These are phyloP conservation scores for Suillus cothurnatus DNA, from an alignment of 768 basidiomycete genomes.

Conservation along the genomic window DNA sequence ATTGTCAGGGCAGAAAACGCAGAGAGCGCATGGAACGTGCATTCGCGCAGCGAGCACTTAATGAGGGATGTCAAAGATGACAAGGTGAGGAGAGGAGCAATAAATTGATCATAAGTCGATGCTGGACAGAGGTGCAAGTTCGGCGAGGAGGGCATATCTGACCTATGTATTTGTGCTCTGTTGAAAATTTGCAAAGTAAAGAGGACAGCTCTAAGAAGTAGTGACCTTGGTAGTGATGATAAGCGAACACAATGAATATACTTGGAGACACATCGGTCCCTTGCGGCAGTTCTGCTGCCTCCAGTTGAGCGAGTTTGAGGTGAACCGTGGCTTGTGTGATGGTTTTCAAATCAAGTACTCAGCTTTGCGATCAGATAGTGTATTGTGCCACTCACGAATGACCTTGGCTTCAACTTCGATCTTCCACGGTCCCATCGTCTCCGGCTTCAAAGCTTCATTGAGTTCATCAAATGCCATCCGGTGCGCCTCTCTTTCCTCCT, in stretches of 20 bases:
- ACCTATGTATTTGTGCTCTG: slow-evolving; percentile 54
- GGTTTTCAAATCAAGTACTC: too few relatives aligned
- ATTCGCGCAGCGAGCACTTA: slow-evolving; percentile 76
- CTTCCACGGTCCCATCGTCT: slow-evolving; percentile 18
- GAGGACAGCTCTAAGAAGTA: too few relatives aligned
- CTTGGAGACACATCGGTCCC: too few relatives aligned
- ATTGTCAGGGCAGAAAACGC: slow-evolving; percentile 61
- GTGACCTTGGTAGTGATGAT: too few relatives aligned
- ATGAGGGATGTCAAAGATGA: slow-evolving; percentile 63
- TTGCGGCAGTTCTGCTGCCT: too few relatives aligned
- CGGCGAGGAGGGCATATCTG: slow-evolving; percentile 65
- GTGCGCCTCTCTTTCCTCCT: background rate
- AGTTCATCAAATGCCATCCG: background rate
- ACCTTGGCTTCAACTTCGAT: slow-evolving; percentile 14
- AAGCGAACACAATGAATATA: too few relatives aligned
- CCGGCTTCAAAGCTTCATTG: background rate
- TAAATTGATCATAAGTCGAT: slow-evolving; percentile 60
- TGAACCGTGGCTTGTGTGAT: too few relatives aligned
- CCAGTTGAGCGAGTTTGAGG: too few relatives aligned
- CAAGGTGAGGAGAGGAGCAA: slow-evolving; percentile 67
- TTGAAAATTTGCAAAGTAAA: background rate
- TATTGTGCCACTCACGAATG: slow-evolving; percentile 4
- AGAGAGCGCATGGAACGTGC: slow-evolving; percentile 78
- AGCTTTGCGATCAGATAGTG: too few relatives aligned
- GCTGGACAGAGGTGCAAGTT: slow-evolving; percentile 62